Evolutionary conservation across 768 basidiomycete genomes (phyloP), one percentile per base, ranked within the genome.

Genomic region (Calocera viscosa): DNA sequence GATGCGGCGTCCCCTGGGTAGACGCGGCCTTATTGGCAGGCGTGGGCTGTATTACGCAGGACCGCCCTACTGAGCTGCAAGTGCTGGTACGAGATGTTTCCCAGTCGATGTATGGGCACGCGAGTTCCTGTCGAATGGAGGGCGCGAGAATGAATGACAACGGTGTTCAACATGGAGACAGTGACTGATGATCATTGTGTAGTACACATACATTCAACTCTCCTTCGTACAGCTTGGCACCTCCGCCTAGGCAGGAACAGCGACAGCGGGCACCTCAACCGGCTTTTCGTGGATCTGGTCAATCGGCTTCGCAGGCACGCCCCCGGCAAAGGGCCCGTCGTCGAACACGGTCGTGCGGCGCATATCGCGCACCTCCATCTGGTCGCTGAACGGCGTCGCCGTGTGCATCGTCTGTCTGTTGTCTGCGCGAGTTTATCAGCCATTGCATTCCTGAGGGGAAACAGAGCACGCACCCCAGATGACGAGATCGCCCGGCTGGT

Each of bases 291-390:
- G 16, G 43, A 47, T 47, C 43, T 47, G 19, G 19, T 47, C 43
- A 19, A 47, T 47, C 43, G 43, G 43, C 43, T 47, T 47, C 24
- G 5, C 43, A 3, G 43, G 43, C 19, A 47, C 43, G 19, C 43
- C 43, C 43, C 43, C 7, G 8, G 43, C 43, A 24, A 19, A 17
- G 1, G 69, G 69, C 10, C 68, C 67, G 22, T 70, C 68, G 67
- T 70, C 69, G 40, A 69, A 72, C 22, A 72, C 71, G 17, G 70
- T 72, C 26, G 71, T 72, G 22, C 71, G 64, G 17, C 71, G 64
- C 71, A 72, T 72, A 40, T 72, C 71, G 35, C 71, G 66, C 41
- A 63, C 53, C 64, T 72, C 71, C 71, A 71, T 72, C 64, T 72
- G 71, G 65, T 72, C 71, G 28, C 38, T 39, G 69, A 70, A 72